Evolutionary conservation across 179 eudicot species (phyloP).

Genomic region (Carnegiea gigantea): DNA sequence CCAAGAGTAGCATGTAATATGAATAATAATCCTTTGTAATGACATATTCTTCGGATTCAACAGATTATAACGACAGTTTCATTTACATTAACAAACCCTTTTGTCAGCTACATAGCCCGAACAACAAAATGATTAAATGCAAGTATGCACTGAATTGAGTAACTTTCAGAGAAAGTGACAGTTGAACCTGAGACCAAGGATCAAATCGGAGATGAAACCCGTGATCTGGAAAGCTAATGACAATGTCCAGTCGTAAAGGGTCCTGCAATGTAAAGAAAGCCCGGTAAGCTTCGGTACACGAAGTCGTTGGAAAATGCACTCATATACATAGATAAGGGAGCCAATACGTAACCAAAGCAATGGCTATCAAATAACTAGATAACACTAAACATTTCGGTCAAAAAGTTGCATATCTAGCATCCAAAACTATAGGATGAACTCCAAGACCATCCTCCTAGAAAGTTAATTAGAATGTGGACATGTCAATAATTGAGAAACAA

Average conservation of each 20-base stretch:
- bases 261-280: slow-evolving; percentile 46
- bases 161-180: background rate
- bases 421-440: background rate
- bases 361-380: background rate
- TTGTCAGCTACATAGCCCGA: background rate
- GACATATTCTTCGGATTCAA: background rate
- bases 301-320: background rate
- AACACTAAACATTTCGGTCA: too few relatives aligned
- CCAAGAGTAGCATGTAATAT: background rate
- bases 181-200: slow-evolving; percentile 88
- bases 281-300: background rate
- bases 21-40: too few relatives aligned
- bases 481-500: background rate
- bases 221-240: slow-evolving; percentile 96
- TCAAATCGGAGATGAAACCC: slow-evolving; percentile 96
- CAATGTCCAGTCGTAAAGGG: slow-evolving; percentile 76
- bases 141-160: background rate
- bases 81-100: background rate
- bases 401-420: background rate
- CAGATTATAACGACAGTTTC: background rate
- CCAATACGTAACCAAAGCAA: background rate
- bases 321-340: background rate
- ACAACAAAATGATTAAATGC: background rate
- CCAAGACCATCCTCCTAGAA: background rate
- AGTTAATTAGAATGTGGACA: background rate